Evolutionary conservation across 208 protist genomes (phyloP), one percentile per base, ranked within the genome.

Genomic region (Acanthamoeba divionensis): DNA sequence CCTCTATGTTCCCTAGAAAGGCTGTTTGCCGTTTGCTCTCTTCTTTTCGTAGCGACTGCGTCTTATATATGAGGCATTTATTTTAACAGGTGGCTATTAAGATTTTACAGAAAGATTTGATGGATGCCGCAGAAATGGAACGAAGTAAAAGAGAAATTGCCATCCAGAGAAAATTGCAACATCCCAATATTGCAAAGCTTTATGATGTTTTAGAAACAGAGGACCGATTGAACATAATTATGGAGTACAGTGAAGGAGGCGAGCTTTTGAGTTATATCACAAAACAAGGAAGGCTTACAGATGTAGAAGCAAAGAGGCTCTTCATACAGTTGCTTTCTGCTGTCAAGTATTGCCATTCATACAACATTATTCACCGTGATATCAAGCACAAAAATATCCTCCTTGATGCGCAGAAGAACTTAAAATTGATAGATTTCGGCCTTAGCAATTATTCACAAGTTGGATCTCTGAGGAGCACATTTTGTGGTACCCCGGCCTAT

Each of bases 401-500:
- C 57, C 60, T 88, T 18, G 71, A 88, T 31, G 31, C 52, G 36
- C 57, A 47, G 13, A 47, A 52, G 38, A 47, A 88, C 26, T 18
- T 71, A 6, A 62, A 73, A 13, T 54, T 88, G 54, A 88, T 88
- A 54, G 80, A 89, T 12, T 44, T 89, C 1, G 80, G 80, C 6
- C 45, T 89, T 54, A 57, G 80, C 60, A 89, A 89, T 57, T 89
- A 73, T 57, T 73, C 55, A 41, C 31, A 50, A 36, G 1, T 65
- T 31, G 86, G 52, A n/a, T 33, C 62, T 18, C 55, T 90, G 0
- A 63, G 79, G 10, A 54, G 33, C 45, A 90, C 86, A 52, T 90
- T 90, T 65, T 90, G 86, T 54, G 86, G 86, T n/a, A 82, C 86
- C 36, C 33, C 86, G n/a, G 86, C 86, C 48, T 90, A 90, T 57